Base-by-base conservation (phyloP, 768 basidiomycete genomes). In the Exidia glandulosa region DNA sequence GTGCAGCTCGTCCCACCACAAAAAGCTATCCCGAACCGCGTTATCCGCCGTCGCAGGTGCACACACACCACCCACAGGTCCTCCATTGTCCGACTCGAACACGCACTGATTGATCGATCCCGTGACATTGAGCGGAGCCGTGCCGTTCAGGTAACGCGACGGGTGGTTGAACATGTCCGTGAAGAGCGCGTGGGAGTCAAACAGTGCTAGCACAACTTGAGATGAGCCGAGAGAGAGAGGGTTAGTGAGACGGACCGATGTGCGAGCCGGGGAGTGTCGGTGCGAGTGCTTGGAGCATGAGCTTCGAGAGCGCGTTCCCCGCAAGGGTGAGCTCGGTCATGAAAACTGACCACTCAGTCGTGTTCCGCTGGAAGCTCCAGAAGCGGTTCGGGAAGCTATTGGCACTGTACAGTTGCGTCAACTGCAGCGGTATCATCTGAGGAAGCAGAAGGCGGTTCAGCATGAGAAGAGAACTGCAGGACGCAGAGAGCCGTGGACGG, bases 1-100 rank as follows among this genome's bases (percentile, higher is more conserved):
- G 64, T 84, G 83, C 16, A 85, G 71, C 61, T 84, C 83, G 62
- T 85, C n/a, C n/a, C n/a, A 82, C 84, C 84, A 86, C 48, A 84
- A 66, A 71, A 77, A 85, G 65, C 84, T 85, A 63, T 85, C 84
- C 14, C 71, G 66, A 19, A 72, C 82, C 0, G 75, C 69, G 0
- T n/a, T n/a, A n/a, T 79, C 81, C 16, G 72, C 67, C 1, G 72
- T 74, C n/a, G n/a, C n/a, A 50, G 68, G 64, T 0, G 74, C 74
- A 19, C 36, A 37, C 36, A 10, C 10, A 9, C 10, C 36, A 19
- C 10, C 19, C 31, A 67, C 67, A 12, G 62, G n/a, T n/a, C n/a
- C 63, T 59, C 64, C 63, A n/a, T 62, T 75, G 60, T 73, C 70
- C 47, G 70, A 41, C 60, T 74, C 57, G 64, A 75, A 78, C 2